These are phyloP conservation scores for Canariomyces notabilis DNA, from an alignment of 2,329 filamentous ascomycete species.

Conservation along the genomic window DNA sequence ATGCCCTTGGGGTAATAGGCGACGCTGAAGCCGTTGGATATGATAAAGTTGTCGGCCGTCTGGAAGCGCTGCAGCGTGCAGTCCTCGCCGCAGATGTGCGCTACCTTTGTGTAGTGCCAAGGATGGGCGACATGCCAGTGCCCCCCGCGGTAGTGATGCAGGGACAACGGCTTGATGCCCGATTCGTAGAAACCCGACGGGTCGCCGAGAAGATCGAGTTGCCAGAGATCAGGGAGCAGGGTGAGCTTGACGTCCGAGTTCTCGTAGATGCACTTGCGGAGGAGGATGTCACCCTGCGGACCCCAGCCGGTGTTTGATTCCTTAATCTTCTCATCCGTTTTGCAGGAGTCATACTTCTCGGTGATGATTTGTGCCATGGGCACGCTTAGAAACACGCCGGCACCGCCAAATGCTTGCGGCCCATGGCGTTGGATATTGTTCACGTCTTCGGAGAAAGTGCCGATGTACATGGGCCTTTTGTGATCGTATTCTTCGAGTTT, in stretches of 20 bases:
- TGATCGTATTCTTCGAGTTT: constrained; percentile 50
- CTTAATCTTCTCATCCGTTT: constrained; percentile 45
- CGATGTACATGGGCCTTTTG: constrained; percentile 51
- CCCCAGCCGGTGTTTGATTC: constrained; percentile 56
- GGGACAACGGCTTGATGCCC: constrained; percentile 53
- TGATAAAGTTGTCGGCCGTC: constrained; percentile 47
- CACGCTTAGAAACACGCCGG: constrained; percentile 57
- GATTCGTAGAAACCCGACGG: constrained; percentile 61
- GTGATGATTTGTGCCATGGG: constrained; percentile 33
- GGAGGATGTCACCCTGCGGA: constrained; percentile 55
- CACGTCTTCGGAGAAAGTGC: constrained; percentile 57
- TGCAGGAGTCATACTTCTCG: constrained; percentile 32
- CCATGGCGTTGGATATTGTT: constrained; percentile 56
- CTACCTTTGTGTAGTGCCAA: constrained; percentile 52
- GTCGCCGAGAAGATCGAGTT: constrained; percentile 56
- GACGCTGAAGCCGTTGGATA: constrained; percentile 57
- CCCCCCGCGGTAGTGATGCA: constrained; percentile 61
- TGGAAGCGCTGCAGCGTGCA: constrained; percentile 56
- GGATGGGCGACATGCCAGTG: constrained; percentile 52
- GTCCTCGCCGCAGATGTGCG: constrained; percentile 56
- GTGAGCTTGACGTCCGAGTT: constrained; percentile 56
- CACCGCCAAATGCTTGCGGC: constrained; percentile 59
- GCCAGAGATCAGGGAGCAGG: constrained; percentile 53
- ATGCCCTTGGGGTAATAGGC: constrained; percentile 51
- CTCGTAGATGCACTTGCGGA: constrained; percentile 60